Conservation (phyloP, 257 asterid species). For the Solanum megistacrolobum region DNA sequence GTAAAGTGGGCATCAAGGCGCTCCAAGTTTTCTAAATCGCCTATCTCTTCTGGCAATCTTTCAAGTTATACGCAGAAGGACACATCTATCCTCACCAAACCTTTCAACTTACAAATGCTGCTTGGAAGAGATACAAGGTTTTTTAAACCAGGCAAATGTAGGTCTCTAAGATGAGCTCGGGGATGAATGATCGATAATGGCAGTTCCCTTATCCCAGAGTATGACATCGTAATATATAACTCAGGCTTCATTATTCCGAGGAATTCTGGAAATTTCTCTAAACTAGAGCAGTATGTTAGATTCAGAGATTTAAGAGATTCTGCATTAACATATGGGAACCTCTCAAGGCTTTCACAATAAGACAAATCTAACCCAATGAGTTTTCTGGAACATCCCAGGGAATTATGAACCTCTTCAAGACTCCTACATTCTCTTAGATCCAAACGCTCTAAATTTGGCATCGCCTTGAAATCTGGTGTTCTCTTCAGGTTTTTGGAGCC, state of each 20-base stretch:
- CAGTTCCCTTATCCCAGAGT: too few species aligned
- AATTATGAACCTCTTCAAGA: neutral
- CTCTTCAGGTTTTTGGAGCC: neutral
- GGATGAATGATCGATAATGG: too few species aligned
- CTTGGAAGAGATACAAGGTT: too few species aligned
- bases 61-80: too few species aligned
- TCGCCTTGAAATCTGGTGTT: neutral
- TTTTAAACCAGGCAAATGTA: too few species aligned
- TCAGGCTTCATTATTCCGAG: neutral
- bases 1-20: too few species aligned
- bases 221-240: neutral
- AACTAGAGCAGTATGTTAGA: neutral
- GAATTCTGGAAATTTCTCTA: neutral
- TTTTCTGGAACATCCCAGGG: neutral
- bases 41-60: too few species aligned
- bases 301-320: neutral
- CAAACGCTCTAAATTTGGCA: neutral
- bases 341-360: neutral
- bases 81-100: too few species aligned
- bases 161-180: too few species aligned
- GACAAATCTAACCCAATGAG: neutral
- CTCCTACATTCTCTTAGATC: fast-evolving
- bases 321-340: neutral
- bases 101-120: too few species aligned
- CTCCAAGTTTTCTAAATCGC: too few species aligned